Conservation (phyloP, 371 early-diverging fungal species). For the Quaeritorhiza haematococci region DNA sequence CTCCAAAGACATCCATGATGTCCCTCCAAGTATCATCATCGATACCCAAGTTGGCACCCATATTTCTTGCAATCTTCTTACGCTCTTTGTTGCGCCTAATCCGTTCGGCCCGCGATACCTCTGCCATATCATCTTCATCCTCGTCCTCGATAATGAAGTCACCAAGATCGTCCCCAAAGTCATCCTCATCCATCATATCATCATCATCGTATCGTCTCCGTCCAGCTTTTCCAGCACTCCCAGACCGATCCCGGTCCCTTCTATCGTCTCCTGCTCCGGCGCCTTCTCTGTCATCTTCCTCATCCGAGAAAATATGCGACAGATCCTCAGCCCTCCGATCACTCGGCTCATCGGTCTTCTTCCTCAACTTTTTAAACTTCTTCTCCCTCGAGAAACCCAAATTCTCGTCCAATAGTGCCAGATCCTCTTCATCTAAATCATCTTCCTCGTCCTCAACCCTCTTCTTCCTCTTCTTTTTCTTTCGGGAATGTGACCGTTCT, state of each 20-base stretch:
- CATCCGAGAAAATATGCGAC: constrained; percentile 12
- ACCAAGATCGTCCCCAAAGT: constrained; percentile 34
- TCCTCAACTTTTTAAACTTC: constrained; percentile 13
- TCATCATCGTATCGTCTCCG: not conserved
- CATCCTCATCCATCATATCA: constrained; percentile 7
- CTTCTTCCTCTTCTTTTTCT: constrained; percentile 16
- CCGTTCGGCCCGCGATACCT: constrained; percentile 13
- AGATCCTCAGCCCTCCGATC: constrained; percentile 12
- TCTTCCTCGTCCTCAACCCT: constrained; percentile 18
- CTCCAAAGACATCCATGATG: constrained; percentile 85
- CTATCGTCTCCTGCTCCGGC: too few relatives aligned
- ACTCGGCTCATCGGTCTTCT: constrained; percentile 13
- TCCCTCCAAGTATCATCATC: constrained; percentile 59
- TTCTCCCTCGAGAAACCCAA: constrained; percentile 10
- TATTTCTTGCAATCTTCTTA: constrained; percentile 17
- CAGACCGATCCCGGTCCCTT: not conserved
- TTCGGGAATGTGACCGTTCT: too few relatives aligned
- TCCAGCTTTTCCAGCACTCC: not conserved
- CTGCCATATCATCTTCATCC: constrained; percentile 15
- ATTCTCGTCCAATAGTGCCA: constrained; percentile 43
- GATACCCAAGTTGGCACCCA: constrained; percentile 31
- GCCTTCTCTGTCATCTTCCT: constrained; percentile 14
- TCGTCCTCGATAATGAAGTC: constrained; percentile 37
- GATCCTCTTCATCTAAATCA: constrained; percentile 41
- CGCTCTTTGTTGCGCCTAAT: not conserved